These are phyloP conservation scores for Peronospora belbahrii DNA, from an alignment of 352 stramenopile genomes.

Conservation along the genomic window DNA sequence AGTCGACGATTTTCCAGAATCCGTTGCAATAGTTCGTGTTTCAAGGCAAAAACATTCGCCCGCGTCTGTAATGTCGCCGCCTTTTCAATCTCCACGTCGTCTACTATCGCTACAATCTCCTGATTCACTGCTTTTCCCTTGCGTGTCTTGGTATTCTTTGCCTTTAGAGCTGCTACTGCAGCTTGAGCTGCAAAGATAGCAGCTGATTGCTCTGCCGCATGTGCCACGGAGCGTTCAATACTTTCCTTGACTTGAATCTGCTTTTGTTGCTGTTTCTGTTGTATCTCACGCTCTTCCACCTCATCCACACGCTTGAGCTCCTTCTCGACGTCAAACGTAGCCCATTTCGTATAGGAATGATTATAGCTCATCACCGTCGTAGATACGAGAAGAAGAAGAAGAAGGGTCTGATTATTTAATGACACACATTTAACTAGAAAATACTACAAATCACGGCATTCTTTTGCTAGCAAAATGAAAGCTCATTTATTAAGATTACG, in stretches of 20 bases:
- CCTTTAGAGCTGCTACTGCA: constrained; percentile 57
- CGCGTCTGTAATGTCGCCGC: constrained; percentile 22
- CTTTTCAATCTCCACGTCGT: background rate
- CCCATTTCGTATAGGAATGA: constrained; percentile 57
- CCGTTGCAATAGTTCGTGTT: constrained; percentile 44
- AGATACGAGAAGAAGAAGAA: too few species aligned
- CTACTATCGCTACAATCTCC: background rate
- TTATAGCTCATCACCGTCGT: constrained; percentile 23
- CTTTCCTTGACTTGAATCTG: constrained; percentile 39
- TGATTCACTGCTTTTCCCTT: background rate
- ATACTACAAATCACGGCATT: too few species aligned
- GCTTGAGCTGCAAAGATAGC: constrained; percentile 57
- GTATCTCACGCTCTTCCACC: constrained; percentile 22
- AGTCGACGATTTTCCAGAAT: constrained; percentile 35
- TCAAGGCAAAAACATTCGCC: constrained; percentile 32
- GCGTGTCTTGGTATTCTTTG: constrained; percentile 26
- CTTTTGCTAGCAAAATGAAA: too few species aligned
- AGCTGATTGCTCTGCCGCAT: constrained; percentile 41
- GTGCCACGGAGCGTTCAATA: constrained; percentile 38
- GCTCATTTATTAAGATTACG: too few species aligned
- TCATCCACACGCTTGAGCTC: constrained; percentile 52
- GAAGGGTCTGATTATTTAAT: background rate
- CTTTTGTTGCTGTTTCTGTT: constrained; percentile 27
- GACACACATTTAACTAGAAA: too few species aligned
- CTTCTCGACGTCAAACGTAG: constrained; percentile 57